Base-by-base conservation (phyloP, 257 asterid genomes). In the Galeopsis tetrahit region DNA sequence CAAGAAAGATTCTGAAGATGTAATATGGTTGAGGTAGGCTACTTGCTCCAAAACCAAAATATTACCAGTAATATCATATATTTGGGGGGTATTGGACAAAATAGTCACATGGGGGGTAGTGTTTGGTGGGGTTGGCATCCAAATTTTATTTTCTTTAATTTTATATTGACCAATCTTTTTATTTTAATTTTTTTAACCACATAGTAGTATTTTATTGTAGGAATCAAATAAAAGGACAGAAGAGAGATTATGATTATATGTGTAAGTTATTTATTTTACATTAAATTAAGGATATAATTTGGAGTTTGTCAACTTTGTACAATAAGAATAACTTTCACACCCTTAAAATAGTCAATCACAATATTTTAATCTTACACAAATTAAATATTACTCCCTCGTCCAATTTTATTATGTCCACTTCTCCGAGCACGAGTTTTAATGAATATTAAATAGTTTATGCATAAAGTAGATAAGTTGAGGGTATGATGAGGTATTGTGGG, bases 81-180 rank as follows among this genome's bases (percentile, higher is more conserved):
- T 58, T 10, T 65, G 78, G 28, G 78, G 74, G 33, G 6, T 34
- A 64, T 71, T 35, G 73, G 75, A 14, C 43, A 46, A 34, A 62
- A 31, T 32, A 48, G 67, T 52, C 66, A 44, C 70, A 36, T 42
- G 6, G 53, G 78, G 72, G 67, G 78, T 70, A 58, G 65, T 61
- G 85, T 78, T 91, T 82, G 97, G 87, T 86, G 74, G 70, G 90
- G 97, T 92, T 85, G 96, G 96, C 93, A 74, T 89, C 97, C 97
- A 86, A 86, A 87, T 79, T 78, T 75, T 38, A 66, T 70, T 72
- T 78, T 66, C 63, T 69, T 17, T 8, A 55, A 49, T 35, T 60
- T 66, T 4, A 28, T 15, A 60, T 5, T 8, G 32, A 13, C 33
- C 6, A 38, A 7, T 38, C 11, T 10, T 1, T 2, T 21, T 36